Evolutionary conservation across 1,284 basidiomycete species (phyloP), one percentile per base, ranked within the genome.

Genomic region (Puccinia brachypodii): DNA sequence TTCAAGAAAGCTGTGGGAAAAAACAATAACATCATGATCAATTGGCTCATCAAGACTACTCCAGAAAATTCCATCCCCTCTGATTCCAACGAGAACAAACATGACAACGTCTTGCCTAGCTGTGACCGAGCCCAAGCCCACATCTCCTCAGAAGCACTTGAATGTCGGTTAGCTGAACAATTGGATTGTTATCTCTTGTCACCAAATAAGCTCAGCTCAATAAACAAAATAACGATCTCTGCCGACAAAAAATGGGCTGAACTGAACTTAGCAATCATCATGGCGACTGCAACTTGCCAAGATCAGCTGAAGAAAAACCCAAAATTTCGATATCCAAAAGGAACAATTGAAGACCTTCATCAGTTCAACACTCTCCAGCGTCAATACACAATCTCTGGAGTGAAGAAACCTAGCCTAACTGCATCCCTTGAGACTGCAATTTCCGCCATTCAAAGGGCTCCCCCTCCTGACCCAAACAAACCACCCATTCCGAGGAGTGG

Each of bases 401-500:
- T 42, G 14, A 33, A 56, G 25, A 42, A 56, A 8, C 73, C 50
- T 76, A 28, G 36, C 38, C 31, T 60, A 28, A 76, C 73, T 60
- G 73, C 50, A 33, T 76, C 73, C n/a, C 25, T 60, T n/a, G 40
- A 58, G 31, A 62, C 73, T 76, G 73, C 56, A 7, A 7, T 40
- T n/a, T 76, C 56, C 25, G 36, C 56, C 2, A 58, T 53, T 13
- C 73, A 16, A 33, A 14, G 73, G 14, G 16, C 38, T 36, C 50
- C 47, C 1, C 69, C 8, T 8, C 33, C 72, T 1, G n/a, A 19
- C 9, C 62, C 38, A 9, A 40, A 8, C n/a, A 28, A 25, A 50
- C 4, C 60, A 6, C 60, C 60, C 3, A 31, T 28, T 11, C 4
- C 60, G 6, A 62, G 60, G 31, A 62, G 60, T 11, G 73, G 73